Percentiles rank a stretch among this genome's conserved stretches.
phyloP scores from a whole-genome alignment of 176 grass and related monocot genomes.

The Poa pratensis region DNA sequence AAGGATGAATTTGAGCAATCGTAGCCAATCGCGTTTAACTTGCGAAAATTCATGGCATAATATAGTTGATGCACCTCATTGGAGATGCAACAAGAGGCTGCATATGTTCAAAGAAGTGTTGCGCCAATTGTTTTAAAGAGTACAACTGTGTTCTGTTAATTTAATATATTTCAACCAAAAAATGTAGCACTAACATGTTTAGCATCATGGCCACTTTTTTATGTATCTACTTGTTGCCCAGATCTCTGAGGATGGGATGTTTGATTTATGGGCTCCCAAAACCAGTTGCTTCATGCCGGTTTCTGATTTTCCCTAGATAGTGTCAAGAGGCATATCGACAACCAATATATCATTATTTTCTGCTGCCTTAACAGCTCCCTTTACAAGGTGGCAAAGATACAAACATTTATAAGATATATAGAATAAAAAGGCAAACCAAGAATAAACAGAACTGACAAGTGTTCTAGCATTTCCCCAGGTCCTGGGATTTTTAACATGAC shows the following conservation, averaged over 20 bases:
- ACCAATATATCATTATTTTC: background rate
- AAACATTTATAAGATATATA: conserved; percentile 6
- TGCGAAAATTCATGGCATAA: background rate
- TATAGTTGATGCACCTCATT: conserved; percentile 10
- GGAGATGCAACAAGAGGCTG: conserved; percentile 16
- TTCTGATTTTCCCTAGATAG: background rate
- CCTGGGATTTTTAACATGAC: background rate
- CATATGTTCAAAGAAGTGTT: background rate
- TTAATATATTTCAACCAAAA: conserved; percentile 26
- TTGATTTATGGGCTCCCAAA: conserved; percentile 16
- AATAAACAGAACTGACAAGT: background rate
- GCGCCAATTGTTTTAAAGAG: background rate
- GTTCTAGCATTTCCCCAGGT: background rate
- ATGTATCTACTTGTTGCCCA: background rate
- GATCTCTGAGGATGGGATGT: background rate
- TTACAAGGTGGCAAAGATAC: background rate
- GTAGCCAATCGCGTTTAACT: conserved; percentile 15
- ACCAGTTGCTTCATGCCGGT: conserved; percentile 1
- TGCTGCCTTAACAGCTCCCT: background rate
- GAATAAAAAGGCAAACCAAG: conserved; percentile 7
- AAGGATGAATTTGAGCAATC: conserved; percentile 42
- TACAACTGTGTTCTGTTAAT: background rate
- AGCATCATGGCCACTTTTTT: background rate
- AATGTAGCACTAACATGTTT: background rate
- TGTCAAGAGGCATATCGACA: background rate